Base-by-base conservation (phyloP, 2,329 filamentous ascomycete genomes). In the Aureobasidium sp. region DNA sequence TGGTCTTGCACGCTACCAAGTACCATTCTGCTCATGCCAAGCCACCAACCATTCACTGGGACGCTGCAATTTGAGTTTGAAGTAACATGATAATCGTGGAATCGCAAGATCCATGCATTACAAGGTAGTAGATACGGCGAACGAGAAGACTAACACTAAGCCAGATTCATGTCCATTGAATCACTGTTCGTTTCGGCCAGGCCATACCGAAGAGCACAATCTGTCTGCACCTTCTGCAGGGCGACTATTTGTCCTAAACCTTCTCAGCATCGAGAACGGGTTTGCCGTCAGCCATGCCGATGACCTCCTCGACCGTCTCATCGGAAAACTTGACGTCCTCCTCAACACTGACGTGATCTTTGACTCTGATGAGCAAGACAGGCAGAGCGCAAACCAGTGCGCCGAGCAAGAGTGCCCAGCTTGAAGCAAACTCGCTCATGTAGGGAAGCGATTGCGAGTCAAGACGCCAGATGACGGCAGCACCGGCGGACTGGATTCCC, bases 321-420 rank as follows among this genome's bases (percentile, higher is more conserved):
- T 95, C 90, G 17, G 86, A 88, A 68, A 89, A 90, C 65, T 83
- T 82, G 48, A 95, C 73, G 68, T 96, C 90, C 51, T 90, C 84
- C 68, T 91, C 88, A 4, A 95, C 63, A 1, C 79, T 68, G n/a
- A 88, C 81, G n/a, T 84, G 86, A 61, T 95, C 89, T 67, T 86
- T 79, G 67, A 96, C 85, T 72, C 85, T 86, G 62, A 82, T 71
- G 62, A 86, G 80, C 66, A 96, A 85, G 56, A 95, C 79, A 0
- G 90, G 90, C 0, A 84, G 76, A 4, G 89, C 90, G 56, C 91
- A 71, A 25, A 95, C 14, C 39, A 96, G 77, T 25, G 85, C 84
- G n/a, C 77, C 85, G 1, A 76, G 78, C 12, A 94, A 78, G 2
- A 94, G 74, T 49, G 75, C 88, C 90, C 90, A 95, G 71, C 82